Conservation (phyloP, 1,284 basidiomycete species). For the Cystobasidiaceae sp. region DNA sequence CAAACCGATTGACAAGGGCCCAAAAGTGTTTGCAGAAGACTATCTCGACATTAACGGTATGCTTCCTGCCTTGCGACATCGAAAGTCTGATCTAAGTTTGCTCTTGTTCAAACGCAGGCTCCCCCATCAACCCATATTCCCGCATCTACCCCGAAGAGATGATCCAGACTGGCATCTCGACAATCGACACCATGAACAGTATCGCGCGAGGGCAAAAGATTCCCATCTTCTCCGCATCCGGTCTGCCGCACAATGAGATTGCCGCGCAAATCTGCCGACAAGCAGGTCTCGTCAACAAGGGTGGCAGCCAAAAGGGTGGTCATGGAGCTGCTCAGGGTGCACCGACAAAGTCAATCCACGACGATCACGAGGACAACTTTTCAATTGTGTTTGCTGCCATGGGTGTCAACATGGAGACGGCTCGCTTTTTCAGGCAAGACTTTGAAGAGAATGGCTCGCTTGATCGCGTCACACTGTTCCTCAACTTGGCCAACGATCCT, state of each 20-base stretch:
- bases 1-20: conserved; percentile 95
- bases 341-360: conserved; percentile 95
- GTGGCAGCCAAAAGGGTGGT: conserved; percentile 86
- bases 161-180: conserved; percentile 99
- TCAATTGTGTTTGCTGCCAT: conserved; percentile 99
- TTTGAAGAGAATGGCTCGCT: conserved; percentile 98
- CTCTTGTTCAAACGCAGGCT: conserved; percentile 63
- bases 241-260: conserved; percentile 99
- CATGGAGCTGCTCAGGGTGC: conserved; percentile 93
- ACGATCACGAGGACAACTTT: conserved; percentile 99
- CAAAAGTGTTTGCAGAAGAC: conserved; percentile 98
- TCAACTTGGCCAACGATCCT: conserved; percentile 99
- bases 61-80: neutral
- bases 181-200: conserved; percentile 96
- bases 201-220: conserved; percentile 99
- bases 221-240: conserved; percentile 98
- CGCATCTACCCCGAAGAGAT: conserved; percentile 99
- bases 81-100: too few relatives aligned
- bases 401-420: conserved; percentile 99
- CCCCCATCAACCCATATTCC: conserved; percentile 97
- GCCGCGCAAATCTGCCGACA: conserved; percentile 99
- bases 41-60: conserved; percentile 98
- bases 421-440: conserved; percentile 99
- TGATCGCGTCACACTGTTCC: conserved; percentile 95
- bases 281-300: conserved; percentile 83